Percentiles rank a stretch among this genome's conserved stretches.
Conservation (phyloP, 352 stramenopile species). For the Peronosclerospora sorghi region DNA sequence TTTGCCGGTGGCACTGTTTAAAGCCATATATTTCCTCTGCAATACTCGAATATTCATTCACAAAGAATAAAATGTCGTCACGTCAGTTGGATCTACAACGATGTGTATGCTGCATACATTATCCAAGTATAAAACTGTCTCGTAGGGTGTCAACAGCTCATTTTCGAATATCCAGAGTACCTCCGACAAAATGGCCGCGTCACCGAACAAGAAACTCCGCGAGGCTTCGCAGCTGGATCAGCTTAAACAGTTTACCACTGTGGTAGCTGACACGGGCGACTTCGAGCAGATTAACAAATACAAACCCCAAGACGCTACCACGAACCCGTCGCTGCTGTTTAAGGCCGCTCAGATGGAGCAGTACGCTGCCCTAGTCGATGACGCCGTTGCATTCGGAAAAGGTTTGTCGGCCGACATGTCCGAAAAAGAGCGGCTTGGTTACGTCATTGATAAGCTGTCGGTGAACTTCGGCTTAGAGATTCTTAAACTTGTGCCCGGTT, state of each 20-base stretch:
- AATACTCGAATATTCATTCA: too few relatives aligned
- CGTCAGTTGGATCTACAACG: too few relatives aligned
- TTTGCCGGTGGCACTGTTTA: too few relatives aligned
- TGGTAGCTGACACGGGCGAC: conserved; percentile 98
- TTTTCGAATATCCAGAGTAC: conserved; percentile 50
- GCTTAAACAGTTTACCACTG: conserved; percentile 94
- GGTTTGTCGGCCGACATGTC: conserved; percentile 42
- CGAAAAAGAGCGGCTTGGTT: conserved; percentile 77
- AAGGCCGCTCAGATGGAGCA: conserved; percentile 94
- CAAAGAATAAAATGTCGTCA: too few relatives aligned
- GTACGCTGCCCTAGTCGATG: conserved; percentile 93
- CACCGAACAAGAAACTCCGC: conserved; percentile 69
- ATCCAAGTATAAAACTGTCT: conserved; percentile 14
- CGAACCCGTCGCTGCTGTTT: conserved; percentile 98
- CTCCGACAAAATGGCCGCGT: conserved; percentile 24
- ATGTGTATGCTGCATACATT: conserved; percentile 3
- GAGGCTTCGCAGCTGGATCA: conserved; percentile 85
- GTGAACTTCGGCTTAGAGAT: conserved; percentile 98
- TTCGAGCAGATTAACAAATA: conserved; percentile 85
- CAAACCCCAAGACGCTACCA: conserved; percentile 96
- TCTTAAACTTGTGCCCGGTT: conserved; percentile 92
- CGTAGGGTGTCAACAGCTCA: conserved; percentile 20
- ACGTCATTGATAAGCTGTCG: conserved; percentile 96
- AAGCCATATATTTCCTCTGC: too few relatives aligned
- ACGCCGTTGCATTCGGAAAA: conserved; percentile 91